These are phyloP conservation scores for Mycena latifolia DNA, from an alignment of 768 basidiomycete species.

Conservation along the genomic window DNA sequence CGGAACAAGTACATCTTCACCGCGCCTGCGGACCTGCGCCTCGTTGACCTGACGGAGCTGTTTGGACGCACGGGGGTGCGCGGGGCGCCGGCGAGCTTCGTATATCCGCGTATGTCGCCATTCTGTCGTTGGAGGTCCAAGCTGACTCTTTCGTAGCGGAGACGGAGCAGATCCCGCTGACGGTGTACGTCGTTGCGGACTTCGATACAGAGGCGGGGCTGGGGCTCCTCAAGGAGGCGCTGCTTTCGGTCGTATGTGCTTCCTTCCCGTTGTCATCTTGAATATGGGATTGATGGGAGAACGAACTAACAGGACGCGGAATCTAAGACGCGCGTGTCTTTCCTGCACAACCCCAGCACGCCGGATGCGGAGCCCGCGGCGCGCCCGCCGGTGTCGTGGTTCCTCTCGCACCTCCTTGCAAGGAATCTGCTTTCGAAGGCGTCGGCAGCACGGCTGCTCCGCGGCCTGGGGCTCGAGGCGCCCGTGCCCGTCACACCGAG, in stretches of 20 bases:
- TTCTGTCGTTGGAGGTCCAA: no score
- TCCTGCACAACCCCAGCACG: constrained; percentile 78
- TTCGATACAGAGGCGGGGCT: constrained; percentile 74
- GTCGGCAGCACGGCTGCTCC: constrained; percentile 54
- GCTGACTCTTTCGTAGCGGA: constrained; percentile 47
- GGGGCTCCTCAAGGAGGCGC: constrained; percentile 70
- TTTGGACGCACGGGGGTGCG: constrained; percentile 61
- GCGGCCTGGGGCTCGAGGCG: constrained; percentile 47
- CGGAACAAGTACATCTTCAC: constrained; percentile 86
- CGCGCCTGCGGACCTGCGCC: constrained; percentile 55
- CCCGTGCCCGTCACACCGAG: constrained; percentile 21
- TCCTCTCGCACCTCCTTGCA: constrained; percentile 65
- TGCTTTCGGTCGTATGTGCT: constrained; percentile 44
- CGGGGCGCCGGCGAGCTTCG: constrained; percentile 58
- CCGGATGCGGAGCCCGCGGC: constrained; percentile 31
- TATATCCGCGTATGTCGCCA: constrained; percentile 71
- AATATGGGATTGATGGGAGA: background rate
- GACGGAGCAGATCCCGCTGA: constrained; percentile 54
- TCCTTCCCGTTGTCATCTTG: background rate
- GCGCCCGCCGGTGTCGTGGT: constrained; percentile 52
- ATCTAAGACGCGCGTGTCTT: constrained; percentile 71
- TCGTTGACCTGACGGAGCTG: constrained; percentile 69
- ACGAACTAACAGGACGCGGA: constrained; percentile 58
- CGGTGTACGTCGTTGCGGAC: constrained; percentile 80
- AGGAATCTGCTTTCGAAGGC: constrained; percentile 52